These are phyloP conservation scores for Epichloe brachyelytri DNA, from an alignment of 2,329 filamentous ascomycete species.

Conservation along the genomic window DNA sequence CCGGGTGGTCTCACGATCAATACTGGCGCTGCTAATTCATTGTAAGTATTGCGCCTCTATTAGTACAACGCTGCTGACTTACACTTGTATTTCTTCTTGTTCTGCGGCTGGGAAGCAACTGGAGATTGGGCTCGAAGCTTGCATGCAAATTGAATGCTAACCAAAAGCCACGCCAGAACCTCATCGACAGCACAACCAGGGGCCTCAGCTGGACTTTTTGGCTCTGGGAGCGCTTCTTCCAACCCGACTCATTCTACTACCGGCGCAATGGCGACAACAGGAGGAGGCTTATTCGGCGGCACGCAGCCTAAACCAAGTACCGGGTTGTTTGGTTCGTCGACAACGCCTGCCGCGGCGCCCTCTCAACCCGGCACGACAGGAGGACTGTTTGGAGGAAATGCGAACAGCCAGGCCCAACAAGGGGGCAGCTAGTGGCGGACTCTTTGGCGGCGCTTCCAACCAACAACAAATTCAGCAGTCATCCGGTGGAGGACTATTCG, in stretches of 20 bases:
- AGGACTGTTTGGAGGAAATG: constrained; percentile 15
- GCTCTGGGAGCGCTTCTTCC: constrained; percentile 16
- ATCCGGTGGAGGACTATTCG: constrained; percentile 20
- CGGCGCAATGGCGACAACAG: constrained; percentile 22
- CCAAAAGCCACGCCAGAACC: constrained; percentile 10
- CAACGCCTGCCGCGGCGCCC: constrained; percentile 12
- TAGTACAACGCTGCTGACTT: not conserved
- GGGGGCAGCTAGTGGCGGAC: not conserved
- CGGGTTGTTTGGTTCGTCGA: constrained; percentile 19
- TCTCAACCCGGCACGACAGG: constrained; percentile 9
- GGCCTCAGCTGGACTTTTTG: constrained; percentile 24
- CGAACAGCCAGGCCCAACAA: constrained; percentile 9
- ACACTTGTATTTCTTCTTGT: not conserved
- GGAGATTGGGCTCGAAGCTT: not conserved
- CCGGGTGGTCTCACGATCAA: constrained; percentile 51
- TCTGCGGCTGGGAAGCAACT: not conserved
- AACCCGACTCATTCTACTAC: constrained; percentile 15
- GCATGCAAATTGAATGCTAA: not conserved
- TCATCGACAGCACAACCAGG: constrained; percentile 19
- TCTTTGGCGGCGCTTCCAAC: constrained; percentile 3
- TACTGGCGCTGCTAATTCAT: constrained; percentile 43
- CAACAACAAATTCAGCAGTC: constrained; percentile 16
- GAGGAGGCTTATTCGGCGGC: constrained; percentile 25
- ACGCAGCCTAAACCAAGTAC: constrained; percentile 15
- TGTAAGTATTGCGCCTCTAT: constrained; percentile 16